A percentile compares a stretch with the other conserved stretches of the same genome.
These are phyloP conservation scores for Picea engelmannii DNA, from an alignment of 83 land plant species.

Conservation along the genomic window DNA sequence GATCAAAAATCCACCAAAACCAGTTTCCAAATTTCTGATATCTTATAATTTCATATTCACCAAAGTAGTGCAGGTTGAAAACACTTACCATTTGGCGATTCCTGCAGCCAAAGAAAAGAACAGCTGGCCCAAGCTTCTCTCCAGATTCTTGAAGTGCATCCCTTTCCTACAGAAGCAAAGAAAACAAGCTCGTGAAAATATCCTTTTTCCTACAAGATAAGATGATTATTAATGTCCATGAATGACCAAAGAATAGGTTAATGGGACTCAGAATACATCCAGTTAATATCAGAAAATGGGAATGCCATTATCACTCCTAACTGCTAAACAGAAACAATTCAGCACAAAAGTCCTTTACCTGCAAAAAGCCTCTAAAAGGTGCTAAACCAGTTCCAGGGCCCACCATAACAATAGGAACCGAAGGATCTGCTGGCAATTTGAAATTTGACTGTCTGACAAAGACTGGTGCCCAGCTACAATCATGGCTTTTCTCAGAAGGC, in stretches of 20 bases:
- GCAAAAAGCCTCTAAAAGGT: conserved; percentile 37
- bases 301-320: too few species aligned
- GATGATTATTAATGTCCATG: too few species aligned
- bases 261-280: too few species aligned
- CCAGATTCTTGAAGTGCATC: conserved; percentile 47
- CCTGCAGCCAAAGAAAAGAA: conserved; percentile 64
- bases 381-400: conserved; percentile 59
- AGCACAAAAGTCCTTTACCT: conserved; percentile 24
- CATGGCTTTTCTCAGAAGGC: conserved; percentile 46
- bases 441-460: conserved; percentile 92
- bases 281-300: not conserved
- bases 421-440: conserved; percentile 69
- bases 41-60: not conserved
- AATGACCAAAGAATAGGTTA: too few species aligned
- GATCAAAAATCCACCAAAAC: not conserved
- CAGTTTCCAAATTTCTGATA: not conserved
- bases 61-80: not conserved
- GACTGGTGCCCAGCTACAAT: conserved; percentile 86
- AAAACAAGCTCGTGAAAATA: not conserved
- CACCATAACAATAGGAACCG: conserved; percentile 78
- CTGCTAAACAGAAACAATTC: not conserved
- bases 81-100: conserved; percentile 36
- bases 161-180: conserved; percentile 39
- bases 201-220: too few species aligned
- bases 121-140: conserved; percentile 40